A percentile compares a stretch with the other conserved stretches of the same genome.
phyloP scores from a whole-genome alignment of 2,329 filamentous ascomycete genomes.

The Cordyceps cateniannulata region DNA sequence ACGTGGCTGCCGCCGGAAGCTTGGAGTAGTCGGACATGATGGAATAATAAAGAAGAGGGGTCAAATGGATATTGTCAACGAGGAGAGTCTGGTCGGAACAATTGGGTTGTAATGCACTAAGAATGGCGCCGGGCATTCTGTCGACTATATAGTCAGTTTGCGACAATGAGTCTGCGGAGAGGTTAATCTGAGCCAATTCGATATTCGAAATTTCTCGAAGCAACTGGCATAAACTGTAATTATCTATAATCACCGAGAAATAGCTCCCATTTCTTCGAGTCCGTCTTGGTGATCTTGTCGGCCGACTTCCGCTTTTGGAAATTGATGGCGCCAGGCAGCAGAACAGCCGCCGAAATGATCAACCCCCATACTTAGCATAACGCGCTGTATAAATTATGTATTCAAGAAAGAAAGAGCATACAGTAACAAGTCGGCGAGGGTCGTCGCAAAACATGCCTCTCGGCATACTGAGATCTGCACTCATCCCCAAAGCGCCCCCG shows the following conservation, averaged over 20 bases:
- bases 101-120: not conserved
- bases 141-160: not conserved
- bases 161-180: not conserved
- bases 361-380: not conserved
- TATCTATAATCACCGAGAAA: not conserved
- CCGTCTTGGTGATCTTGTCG: not conserved
- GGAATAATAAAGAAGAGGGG: not conserved
- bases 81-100: not conserved
- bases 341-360: not conserved
- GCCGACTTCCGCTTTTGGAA: not conserved
- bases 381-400: too few relatives aligned
- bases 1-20: slow-evolving; percentile 1
- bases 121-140: not conserved
- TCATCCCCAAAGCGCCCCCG: too few relatives aligned
- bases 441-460: too few relatives aligned
- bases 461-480: too few relatives aligned
- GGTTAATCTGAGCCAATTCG: not conserved
- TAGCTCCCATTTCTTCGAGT: not conserved
- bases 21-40: slow-evolving; percentile 12
- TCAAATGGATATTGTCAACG: not conserved
- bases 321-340: not conserved
- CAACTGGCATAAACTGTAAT: not conserved
- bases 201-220: not conserved
- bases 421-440: too few relatives aligned
- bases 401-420: too few relatives aligned